Evolutionary conservation across 495 filamentous ascomycete genomes (phyloP).

Genomic region (Annulohypoxylon moriforme): DNA sequence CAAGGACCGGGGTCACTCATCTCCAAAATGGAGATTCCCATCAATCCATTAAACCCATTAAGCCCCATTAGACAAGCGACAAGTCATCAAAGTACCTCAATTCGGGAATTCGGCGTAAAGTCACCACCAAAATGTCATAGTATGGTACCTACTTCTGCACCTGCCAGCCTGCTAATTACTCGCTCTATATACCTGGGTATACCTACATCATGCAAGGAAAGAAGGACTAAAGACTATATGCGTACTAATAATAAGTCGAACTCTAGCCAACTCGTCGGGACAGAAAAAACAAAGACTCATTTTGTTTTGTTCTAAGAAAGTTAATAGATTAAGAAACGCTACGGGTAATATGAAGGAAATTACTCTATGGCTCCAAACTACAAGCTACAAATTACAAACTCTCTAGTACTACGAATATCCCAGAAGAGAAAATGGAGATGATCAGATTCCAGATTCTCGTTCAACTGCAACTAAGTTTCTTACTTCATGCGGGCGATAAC

Average conservation of each 20-base stretch:
- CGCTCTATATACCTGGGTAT: neutral
- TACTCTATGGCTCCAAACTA: slow-evolving; percentile 17
- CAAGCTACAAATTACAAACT: neutral
- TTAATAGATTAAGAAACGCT: neutral
- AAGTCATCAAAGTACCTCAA: slow-evolving; percentile 31
- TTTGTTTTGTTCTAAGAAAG: neutral
- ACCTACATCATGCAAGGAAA: slow-evolving; percentile 9
- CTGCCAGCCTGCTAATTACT: neutral
- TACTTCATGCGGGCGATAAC: slow-evolving; percentile 25
- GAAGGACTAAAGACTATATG: neutral
- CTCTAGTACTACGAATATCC: neutral
- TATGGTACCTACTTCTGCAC: no score
- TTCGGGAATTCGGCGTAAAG: slow-evolving; percentile 39
- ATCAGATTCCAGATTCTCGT: slow-evolving; percentile 8
- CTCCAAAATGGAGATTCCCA: slow-evolving; percentile 21
- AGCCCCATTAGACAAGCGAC: slow-evolving; percentile 1
- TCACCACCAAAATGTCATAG: no score
- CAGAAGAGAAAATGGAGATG: neutral
- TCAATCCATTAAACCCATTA: slow-evolving; percentile 6
- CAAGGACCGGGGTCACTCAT: slow-evolving; percentile 27
- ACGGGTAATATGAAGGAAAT: slow-evolving; percentile 2
- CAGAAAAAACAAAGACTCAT: neutral
- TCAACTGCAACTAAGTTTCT: slow-evolving; percentile 10
- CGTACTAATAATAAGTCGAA: slow-evolving; percentile 5
- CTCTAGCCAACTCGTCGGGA: slow-evolving; percentile 7